Evolutionary conservation across 495 filamentous ascomycete species (phyloP), one percentile per base, ranked within the genome.

Genomic region (Bombardia bombarda): DNA sequence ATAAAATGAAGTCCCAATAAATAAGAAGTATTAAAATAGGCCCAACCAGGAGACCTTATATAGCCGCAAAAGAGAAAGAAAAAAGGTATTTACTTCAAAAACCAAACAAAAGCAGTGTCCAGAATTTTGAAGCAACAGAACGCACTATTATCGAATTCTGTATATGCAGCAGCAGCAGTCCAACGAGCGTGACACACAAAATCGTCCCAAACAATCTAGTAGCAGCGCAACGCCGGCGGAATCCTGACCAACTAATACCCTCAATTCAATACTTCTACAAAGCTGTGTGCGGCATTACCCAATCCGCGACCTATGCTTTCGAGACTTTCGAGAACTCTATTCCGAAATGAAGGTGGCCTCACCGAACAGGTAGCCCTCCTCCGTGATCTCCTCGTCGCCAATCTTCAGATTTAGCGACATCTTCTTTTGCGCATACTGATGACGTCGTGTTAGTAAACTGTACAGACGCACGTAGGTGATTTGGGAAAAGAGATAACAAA

Each of bases 341-440:
- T 61, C 59, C 13, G 83, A 89, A 66, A 97, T 95, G 72, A 95
- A 96, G 23, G 87, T 94, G 1, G 90, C 87, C 66, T 97, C 90
- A 32, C 73, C 74, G 65, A 90, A 92, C 43, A 90, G 54, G 21
- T 50, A 64, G 39, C 90, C 92, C 58, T 92, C 70, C 58, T 96
- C 90, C 16, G 73, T 67, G 25, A 75, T 69, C 56, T 87, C 83
- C 47, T 82, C 67, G 44, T 86, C 87, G 23, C 84, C 88, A 45
- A 90, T 70, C 58, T 90, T 90, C 42, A 95, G 52, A 66, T 89
- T 89, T 32, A 97, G 63, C 6, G 78, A 75, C 31, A 86, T 64
- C 57, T 68, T 62, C 14, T 45, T 55, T 43, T 84, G 82, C 1
- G 69, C 70, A 61, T 78, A 93, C 83, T 90, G 38, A 9, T 90